Percentiles rank a stretch among this genome's conserved stretches.
Conservation (phyloP, 345 rosid genomes). For the Eucalyptus grandis region DNA sequence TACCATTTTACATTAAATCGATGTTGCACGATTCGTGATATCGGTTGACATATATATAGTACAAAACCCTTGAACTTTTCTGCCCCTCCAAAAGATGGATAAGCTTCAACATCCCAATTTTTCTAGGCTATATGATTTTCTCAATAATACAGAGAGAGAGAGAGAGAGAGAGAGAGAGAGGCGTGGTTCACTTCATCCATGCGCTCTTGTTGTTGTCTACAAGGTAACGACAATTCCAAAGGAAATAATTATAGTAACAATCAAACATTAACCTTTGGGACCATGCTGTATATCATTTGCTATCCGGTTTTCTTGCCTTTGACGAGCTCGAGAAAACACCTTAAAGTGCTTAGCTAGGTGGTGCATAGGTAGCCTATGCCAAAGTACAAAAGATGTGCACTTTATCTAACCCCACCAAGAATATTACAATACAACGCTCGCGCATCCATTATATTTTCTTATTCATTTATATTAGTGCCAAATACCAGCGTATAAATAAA, state of each 20-base stretch:
- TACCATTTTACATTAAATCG: background rate
- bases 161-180: background rate
- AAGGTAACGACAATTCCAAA: background rate
- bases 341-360: background rate
- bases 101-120: background rate
- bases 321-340: background rate
- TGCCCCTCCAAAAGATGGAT: background rate
- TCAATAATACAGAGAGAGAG: background rate
- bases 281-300: background rate
- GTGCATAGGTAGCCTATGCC: background rate
- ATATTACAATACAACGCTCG: background rate
- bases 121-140: background rate
- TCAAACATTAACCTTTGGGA: background rate
- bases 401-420: background rate
- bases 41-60: background rate
- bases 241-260: background rate
- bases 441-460: background rate
- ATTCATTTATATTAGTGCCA: background rate
- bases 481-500: background rate
- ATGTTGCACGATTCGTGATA: background rate
- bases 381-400: background rate
- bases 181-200: background rate
- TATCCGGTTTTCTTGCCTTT: background rate
- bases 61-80: background rate
- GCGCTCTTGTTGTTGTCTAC: background rate